Percentiles rank a stretch among this genome's conserved stretches.
phyloP scores from a whole-genome alignment of 148 eudicot species.

The Rheum nobile region DNA sequence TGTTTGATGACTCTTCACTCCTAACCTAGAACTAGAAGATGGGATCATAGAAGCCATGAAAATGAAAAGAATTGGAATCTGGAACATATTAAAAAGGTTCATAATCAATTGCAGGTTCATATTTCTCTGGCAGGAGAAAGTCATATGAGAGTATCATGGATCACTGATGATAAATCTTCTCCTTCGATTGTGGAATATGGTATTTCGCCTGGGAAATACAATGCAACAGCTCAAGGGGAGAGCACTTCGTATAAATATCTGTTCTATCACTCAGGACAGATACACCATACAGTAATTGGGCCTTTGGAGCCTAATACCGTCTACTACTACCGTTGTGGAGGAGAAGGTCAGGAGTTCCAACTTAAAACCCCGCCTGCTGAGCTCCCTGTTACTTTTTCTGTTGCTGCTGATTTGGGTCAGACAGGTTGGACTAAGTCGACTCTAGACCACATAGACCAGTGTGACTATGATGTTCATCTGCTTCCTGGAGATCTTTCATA shows the following conservation, averaged over 20 bases:
- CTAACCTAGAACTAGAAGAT: not conserved
- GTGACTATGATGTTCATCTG: conserved; percentile 73
- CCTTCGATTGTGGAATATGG: conserved; percentile 84
- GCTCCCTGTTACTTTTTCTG: conserved; percentile 76
- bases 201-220: conserved; percentile 56
- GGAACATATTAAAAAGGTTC: not conserved
- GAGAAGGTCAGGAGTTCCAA: conserved; percentile 65
- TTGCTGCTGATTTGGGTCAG: conserved; percentile 95
- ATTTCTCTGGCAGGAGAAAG: conserved; percentile 82
- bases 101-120: conserved; percentile 56
- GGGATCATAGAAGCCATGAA: not conserved
- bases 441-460: conserved; percentile 63
- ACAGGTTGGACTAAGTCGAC: conserved; percentile 94
- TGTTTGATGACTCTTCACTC: not conserved
- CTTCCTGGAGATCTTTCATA: conserved; percentile 94
- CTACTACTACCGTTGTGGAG: conserved; percentile 83
- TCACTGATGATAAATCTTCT: conserved; percentile 53
- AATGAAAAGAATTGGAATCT: not conserved
- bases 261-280: conserved; percentile 63
- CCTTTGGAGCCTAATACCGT: conserved; percentile 54
- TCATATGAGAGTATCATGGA: conserved; percentile 81
- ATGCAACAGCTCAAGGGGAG: conserved; percentile 54
- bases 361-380: conserved; percentile 80
- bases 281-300: conserved; percentile 89
- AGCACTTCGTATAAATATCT: conserved; percentile 59